Conservation (phyloP, 169 alveolate genomes). For the Plasmodium relictum region DNA sequence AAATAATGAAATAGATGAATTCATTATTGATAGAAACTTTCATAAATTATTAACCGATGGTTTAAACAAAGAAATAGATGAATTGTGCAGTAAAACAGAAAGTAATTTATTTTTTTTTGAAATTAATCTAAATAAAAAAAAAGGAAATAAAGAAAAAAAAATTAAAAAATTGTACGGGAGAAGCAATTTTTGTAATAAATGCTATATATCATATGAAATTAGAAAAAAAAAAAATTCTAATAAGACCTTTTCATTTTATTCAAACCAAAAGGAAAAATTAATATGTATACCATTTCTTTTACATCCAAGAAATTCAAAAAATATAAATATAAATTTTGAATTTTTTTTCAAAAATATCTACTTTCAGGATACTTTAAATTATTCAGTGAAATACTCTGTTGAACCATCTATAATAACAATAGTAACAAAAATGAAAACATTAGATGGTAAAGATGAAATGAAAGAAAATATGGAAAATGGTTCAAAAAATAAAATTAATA, state of each 20-base stretch:
- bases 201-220: constrained; percentile 43
- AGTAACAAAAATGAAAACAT: constrained; percentile 21
- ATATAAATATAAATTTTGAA: constrained; percentile 36
- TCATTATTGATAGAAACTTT: constrained; percentile 10
- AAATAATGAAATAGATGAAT: constrained; percentile 5
- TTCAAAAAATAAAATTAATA: not conserved
- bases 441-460: not conserved
- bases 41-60: constrained; percentile 16
- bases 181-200: constrained; percentile 53
- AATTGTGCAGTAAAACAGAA: not conserved
- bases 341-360: constrained; percentile 23
- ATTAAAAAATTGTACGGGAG: constrained; percentile 17
- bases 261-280: constrained; percentile 19
- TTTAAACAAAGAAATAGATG: not conserved
- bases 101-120: constrained; percentile 47
- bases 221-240: constrained; percentile 13
- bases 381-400: constrained; percentile 8
- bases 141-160: not conserved
- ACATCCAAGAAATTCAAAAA: constrained; percentile 13
- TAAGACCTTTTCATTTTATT: constrained; percentile 27
- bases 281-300: constrained; percentile 61
- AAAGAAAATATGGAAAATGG: not conserved
- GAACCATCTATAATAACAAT: constrained; percentile 50
- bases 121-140: not conserved
- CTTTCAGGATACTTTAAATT: constrained; percentile 24